Evolutionary conservation across 2,329 filamentous ascomycete genomes (phyloP).

Genomic region (Fusarium phyllophilum): DNA sequence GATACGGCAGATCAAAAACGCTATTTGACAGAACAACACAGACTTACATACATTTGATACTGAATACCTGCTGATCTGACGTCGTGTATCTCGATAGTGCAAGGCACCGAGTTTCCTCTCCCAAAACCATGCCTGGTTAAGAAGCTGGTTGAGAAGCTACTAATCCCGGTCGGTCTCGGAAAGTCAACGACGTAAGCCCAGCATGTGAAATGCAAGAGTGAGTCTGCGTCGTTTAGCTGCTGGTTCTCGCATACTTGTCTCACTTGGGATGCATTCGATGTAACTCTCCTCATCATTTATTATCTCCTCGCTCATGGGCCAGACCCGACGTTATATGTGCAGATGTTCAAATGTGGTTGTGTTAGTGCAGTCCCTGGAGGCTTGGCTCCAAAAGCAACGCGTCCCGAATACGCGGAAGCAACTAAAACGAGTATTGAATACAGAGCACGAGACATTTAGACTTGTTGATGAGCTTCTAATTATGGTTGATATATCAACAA

Average conservation of each 20-base stretch:
- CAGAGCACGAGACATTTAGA: background rate
- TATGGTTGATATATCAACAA: background rate
- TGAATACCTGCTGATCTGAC: slow-evolving; percentile 24
- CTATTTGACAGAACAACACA: background rate
- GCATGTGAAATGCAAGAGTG: slow-evolving; percentile 10
- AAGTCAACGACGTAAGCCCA: slow-evolving; percentile 36
- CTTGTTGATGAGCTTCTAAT: background rate
- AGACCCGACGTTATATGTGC: background rate
- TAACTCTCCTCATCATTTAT: slow-evolving; percentile 3
- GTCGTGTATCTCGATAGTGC: slow-evolving; percentile 24
- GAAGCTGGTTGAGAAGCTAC: background rate
- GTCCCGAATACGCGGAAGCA: slow-evolving; percentile 20
- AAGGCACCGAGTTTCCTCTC: slow-evolving; percentile 17
- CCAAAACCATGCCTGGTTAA: background rate
- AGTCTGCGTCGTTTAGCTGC: slow-evolving; percentile 15
- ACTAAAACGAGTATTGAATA: background rate
- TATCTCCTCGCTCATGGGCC: background rate
- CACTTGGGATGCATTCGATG: slow-evolving; percentile 5
- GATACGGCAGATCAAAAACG: background rate
- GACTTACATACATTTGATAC: background rate
- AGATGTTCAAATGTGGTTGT: background rate
- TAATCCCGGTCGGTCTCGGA: slow-evolving; percentile 9
- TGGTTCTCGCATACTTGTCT: slow-evolving; percentile 22
- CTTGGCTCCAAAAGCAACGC: background rate
- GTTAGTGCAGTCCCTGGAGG: background rate